phyloP scores from a whole-genome alignment of 129 eudicot genomes.

The Apium graveolens region DNA sequence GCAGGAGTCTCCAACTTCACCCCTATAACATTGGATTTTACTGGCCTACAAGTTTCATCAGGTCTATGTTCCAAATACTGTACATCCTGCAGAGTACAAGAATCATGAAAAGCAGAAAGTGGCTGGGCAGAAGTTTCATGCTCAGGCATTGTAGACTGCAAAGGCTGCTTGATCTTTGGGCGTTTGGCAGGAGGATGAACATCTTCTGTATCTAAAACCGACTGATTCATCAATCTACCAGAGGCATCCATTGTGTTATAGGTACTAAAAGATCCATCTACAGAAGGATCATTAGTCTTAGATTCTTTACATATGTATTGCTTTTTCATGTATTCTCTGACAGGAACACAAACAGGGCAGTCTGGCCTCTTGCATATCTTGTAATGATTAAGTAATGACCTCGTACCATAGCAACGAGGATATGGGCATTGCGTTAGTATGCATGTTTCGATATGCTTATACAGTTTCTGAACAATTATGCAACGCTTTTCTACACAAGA shows the following conservation, averaged over 20 bases:
- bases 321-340: constrained; percentile 27
- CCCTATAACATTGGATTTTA: constrained; percentile 38
- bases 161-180: constrained; percentile 49
- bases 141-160: constrained; percentile 30
- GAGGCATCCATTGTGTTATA: constrained; percentile 26
- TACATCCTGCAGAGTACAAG: constrained; percentile 32
- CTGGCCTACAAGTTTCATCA: constrained; percentile 20
- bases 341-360: constrained; percentile 82
- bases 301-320: constrained; percentile 28
- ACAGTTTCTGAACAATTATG: constrained; percentile 46
- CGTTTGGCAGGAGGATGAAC: constrained; percentile 59
- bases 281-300: constrained; percentile 27
- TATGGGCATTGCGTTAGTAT: constrained; percentile 32
- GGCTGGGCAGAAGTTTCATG: constrained; percentile 28
- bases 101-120: constrained; percentile 24
- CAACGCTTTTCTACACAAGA: constrained; percentile 58
- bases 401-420: constrained; percentile 52
- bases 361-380: constrained; percentile 39
- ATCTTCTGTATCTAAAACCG: constrained; percentile 36
- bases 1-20: constrained; percentile 47
- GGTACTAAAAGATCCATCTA: constrained; percentile 23
- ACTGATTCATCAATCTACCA: constrained; percentile 27
- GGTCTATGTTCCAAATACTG: constrained; percentile 30
- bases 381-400: constrained; percentile 34
- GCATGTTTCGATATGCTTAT: constrained; percentile 54